phyloP scores from a whole-genome alignment of 2,329 filamentous ascomycete species.

The Nothopassalora personata region DNA sequence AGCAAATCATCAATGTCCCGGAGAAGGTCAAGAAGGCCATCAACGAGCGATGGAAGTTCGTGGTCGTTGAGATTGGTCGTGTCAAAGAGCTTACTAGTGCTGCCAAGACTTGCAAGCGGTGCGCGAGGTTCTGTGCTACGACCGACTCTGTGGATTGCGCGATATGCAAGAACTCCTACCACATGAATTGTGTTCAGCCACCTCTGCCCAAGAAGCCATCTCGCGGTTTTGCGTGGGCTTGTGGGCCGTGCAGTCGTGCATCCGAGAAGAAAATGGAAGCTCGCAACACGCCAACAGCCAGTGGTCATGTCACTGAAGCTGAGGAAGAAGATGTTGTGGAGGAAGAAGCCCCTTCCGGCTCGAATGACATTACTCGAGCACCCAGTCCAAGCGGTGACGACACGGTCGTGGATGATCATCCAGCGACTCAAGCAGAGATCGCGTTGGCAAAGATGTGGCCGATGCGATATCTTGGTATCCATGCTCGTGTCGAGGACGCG shows the following conservation, averaged over 20 bases:
- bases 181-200: conserved; percentile 96
- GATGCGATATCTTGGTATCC: conserved; percentile 90
- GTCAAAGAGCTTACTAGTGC: conserved; percentile 94
- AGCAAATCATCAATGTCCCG: conserved; percentile 91
- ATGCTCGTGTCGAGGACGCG: conserved; percentile 91
- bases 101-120: conserved; percentile 93
- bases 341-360: conserved; percentile 54
- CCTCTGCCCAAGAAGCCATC: conserved; percentile 92
- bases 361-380: conserved; percentile 59
- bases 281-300: conserved; percentile 72
- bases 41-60: conserved; percentile 93
- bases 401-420: conserved; percentile 53
- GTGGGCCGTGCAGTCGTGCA: conserved; percentile 90
- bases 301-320: conserved; percentile 47
- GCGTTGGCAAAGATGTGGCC: conserved; percentile 94
- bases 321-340: conserved; percentile 61
- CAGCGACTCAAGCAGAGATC: conserved; percentile 76
- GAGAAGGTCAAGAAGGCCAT: conserved; percentile 91
- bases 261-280: conserved; percentile 90
- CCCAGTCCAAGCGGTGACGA: conserved; percentile 43
- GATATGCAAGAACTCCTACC: conserved; percentile 89
- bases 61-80: conserved; percentile 87
- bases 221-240: conserved; percentile 96
- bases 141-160: conserved; percentile 96
- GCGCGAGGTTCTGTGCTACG: conserved; percentile 84